These are phyloP conservation scores for Hypoxylon sp. DNA, from an alignment of 2,329 filamentous ascomycete genomes.

Conservation along the genomic window DNA sequence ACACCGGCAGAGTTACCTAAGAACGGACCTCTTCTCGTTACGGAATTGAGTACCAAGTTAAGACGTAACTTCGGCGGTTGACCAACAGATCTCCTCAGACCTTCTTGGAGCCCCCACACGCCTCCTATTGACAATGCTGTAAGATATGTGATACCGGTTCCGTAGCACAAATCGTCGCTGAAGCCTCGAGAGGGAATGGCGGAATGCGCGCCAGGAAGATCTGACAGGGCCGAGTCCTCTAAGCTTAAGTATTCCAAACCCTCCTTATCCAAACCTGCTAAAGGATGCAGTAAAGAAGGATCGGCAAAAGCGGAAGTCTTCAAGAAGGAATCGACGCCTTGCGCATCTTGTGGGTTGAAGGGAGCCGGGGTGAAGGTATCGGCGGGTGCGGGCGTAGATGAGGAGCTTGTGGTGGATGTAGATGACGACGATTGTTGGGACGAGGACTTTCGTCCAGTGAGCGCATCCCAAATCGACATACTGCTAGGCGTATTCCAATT, in stretches of 20 bases:
- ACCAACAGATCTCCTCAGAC: slow-evolving; percentile 81
- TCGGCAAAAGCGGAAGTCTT: slow-evolving; percentile 83
- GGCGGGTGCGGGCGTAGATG: slow-evolving; percentile 64
- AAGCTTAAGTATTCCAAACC: slow-evolving; percentile 95
- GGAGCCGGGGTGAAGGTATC: slow-evolving; percentile 67
- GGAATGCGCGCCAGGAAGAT: slow-evolving; percentile 87
- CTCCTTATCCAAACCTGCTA: slow-evolving; percentile 93
- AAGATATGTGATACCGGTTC: slow-evolving; percentile 94
- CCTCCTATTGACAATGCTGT: slow-evolving; percentile 89
- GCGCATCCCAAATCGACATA: slow-evolving; percentile 74
- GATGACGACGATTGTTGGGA: slow-evolving; percentile 57
- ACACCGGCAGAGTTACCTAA: slow-evolving; percentile 96
- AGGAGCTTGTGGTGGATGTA: slow-evolving; percentile 60
- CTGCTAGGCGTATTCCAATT: slow-evolving; percentile 42
- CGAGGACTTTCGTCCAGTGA: slow-evolving; percentile 71
- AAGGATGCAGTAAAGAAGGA: slow-evolving; percentile 89
- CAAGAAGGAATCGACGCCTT: slow-evolving; percentile 90
- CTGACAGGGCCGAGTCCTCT: slow-evolving; percentile 90
- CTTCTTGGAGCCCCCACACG: slow-evolving; percentile 92
- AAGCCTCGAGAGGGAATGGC: slow-evolving; percentile 95
- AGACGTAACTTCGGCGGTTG: slow-evolving; percentile 91
- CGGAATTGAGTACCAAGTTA: slow-evolving; percentile 94
- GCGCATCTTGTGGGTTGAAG: slow-evolving; percentile 80
- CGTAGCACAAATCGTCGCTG: slow-evolving; percentile 98
- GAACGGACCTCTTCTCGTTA: slow-evolving; percentile 94